Conservation (phyloP, 164 flowering plant species). For the Akebia trifoliata region DNA sequence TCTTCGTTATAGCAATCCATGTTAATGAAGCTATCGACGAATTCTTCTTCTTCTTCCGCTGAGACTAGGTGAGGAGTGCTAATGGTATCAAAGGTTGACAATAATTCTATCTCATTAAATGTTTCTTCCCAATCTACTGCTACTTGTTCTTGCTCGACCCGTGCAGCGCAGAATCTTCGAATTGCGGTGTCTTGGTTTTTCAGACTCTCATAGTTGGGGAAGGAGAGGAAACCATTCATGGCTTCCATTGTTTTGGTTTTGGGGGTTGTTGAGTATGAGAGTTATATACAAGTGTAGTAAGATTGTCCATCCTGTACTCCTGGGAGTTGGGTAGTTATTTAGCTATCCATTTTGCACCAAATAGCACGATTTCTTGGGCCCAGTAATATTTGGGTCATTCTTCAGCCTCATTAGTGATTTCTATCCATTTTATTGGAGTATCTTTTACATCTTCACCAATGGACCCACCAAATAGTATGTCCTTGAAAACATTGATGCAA, state of each 20-base stretch:
- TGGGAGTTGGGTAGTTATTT: too few species aligned
- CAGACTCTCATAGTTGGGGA: slow-evolving; percentile 25
- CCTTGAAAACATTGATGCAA: too few species aligned
- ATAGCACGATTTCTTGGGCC: too few species aligned
- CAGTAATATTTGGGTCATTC: too few species aligned
- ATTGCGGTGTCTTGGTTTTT: slow-evolving; percentile 46
- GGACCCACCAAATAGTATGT: too few species aligned
- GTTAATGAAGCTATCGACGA: slow-evolving; percentile 54
- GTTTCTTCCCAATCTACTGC: slow-evolving; percentile 20
- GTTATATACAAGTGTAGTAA: not conserved
- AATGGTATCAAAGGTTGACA: slow-evolving; percentile 17
- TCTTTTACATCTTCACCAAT: too few species aligned
- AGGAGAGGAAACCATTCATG: slow-evolving; percentile 28
- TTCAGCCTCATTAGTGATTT: too few species aligned
- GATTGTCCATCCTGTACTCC: too few species aligned
- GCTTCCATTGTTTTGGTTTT: slow-evolving; percentile 13
- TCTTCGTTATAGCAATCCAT: slow-evolving; percentile 24
- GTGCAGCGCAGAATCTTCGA: slow-evolving; percentile 43
- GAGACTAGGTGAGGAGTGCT: slow-evolving; percentile 15
- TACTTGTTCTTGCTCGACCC: slow-evolving; percentile 38
- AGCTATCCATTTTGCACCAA: too few species aligned
- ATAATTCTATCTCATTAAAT: slow-evolving; percentile 16
- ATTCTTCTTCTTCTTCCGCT: slow-evolving; percentile 37
- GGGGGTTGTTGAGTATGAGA: not conserved
- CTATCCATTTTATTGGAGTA: too few species aligned